These are phyloP conservation scores for Fusarium ambrosium DNA, from an alignment of 2,329 filamentous ascomycete genomes.

Conservation along the genomic window DNA sequence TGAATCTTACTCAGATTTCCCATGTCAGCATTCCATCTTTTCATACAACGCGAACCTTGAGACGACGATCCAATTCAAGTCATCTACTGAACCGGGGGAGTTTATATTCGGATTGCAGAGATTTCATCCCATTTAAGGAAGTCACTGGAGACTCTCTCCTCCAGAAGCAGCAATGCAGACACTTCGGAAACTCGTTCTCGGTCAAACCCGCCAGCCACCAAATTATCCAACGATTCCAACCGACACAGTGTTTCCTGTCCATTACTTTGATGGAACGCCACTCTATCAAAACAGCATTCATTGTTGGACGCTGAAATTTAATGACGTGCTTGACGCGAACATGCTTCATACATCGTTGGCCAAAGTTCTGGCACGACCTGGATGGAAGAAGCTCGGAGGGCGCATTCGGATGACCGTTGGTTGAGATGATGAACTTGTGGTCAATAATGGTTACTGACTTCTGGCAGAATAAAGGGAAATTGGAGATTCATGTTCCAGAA, in stretches of 20 bases:
- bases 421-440: no score
- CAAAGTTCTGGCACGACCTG: constrained; percentile 46
- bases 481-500: constrained; percentile 53
- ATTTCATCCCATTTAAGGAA: neutral
- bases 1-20: neutral
- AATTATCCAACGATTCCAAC: constrained; percentile 15
- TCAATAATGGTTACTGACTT: neutral
- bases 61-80: neutral
- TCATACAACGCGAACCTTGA: neutral
- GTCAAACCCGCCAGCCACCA: neutral
- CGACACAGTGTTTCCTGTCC: constrained; percentile 19
- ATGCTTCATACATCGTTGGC: constrained; percentile 45
- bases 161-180: neutral
- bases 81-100: neutral
- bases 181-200: constrained; percentile 12
- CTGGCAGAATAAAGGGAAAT: constrained; percentile 22
- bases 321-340: constrained; percentile 51
- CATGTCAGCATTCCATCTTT: neutral
- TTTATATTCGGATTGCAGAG: neutral
- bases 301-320: constrained; percentile 19
- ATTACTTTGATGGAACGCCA: constrained; percentile 27
- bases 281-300: constrained; percentile 17
- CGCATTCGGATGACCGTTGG: constrained; percentile 30
- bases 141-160: neutral
- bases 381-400: constrained; percentile 61